Base-by-base conservation (phyloP, 108 stramenopile species). In the Seminavis robusta region DNA sequence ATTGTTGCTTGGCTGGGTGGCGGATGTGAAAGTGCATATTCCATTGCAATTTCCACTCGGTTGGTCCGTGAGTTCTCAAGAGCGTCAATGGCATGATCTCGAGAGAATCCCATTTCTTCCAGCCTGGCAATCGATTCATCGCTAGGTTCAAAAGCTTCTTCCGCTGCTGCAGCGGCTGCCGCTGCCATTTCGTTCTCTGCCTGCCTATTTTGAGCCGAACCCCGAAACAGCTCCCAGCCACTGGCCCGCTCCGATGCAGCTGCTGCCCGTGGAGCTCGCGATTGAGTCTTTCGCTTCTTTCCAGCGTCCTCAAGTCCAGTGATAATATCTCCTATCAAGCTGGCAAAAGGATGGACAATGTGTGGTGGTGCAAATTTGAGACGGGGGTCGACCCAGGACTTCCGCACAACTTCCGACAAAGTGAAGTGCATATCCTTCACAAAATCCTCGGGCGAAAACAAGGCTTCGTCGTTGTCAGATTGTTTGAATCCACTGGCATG, bases 31-130 rank as follows among this genome's bases (percentile, higher is more conserved):
- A 97, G 53, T 16, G 90, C 83, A 64, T 93, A 95, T 61, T 97
- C 94, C 91, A 95, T 92, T 0, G 86, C 94, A 25, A 94, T 59
- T 55, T 97, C 94, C 11, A 92, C 50, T 25, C 75, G 52, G 52
- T 94, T 94, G 10, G 82, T 72, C 47, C 84, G 56, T 11, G 72
- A 75, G 31, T 58, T 63, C 27, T 87, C 77, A 27, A 96, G 60
- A 8, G 85, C 88, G 59, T 81, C 83, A 41, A 91, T 39, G 30
- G 91, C 85, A 60, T 93, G 86, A 42, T 93, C 92, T 30, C 94
- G 80, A 27, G 51, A 58, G 56, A 97, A 95, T 33, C 96, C 94
- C 96, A 97, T 94, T 47, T 95, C 96, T 29, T 57, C 53, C 10
- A 97, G 61, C 38, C 75, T 67, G 1, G 70, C 58, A 37, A 94